Evolutionary conservation across 2,329 filamentous ascomycete genomes (phyloP).

Genomic region (Cordyceps cateniannulata): DNA sequence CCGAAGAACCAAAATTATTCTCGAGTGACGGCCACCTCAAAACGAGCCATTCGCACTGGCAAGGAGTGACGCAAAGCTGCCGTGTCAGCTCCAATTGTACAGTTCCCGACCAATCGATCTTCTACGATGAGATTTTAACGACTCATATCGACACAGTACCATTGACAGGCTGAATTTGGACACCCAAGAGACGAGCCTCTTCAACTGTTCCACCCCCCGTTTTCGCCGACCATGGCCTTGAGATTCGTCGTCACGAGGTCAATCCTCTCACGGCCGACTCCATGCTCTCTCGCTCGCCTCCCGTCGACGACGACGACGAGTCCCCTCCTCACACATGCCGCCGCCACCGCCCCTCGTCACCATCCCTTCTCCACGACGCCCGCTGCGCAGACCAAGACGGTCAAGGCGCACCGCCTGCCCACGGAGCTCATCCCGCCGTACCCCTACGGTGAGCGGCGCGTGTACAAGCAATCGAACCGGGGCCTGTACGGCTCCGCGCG

Average conservation of each 20-base stretch:
- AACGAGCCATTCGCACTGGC: neutral
- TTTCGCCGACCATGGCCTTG: slow-evolving; percentile 6
- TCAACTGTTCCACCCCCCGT: neutral
- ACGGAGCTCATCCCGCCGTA: slow-evolving; percentile 55
- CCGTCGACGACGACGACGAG: neutral
- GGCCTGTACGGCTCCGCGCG: slow-evolving; percentile 65
- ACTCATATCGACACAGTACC: neutral
- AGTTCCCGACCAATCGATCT: neutral
- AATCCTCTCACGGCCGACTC: slow-evolving; percentile 6
- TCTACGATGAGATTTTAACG: neutral
- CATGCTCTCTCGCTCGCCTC: neutral
- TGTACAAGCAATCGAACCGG: slow-evolving; percentile 75
- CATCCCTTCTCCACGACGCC: slow-evolving; percentile 33
- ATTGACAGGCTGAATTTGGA: neutral
- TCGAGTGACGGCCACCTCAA: neutral
- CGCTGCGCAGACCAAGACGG: slow-evolving; percentile 31
- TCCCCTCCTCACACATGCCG: slow-evolving; percentile 1
- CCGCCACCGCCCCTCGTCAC: neutral
- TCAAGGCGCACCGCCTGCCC: slow-evolving; percentile 38
- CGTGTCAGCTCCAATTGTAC: neutral
- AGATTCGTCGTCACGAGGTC: slow-evolving; percentile 8
- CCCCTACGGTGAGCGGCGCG: slow-evolving; percentile 61
- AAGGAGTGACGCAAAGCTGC: neutral
- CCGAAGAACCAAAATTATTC: slow-evolving; percentile 11
- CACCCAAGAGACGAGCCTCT: neutral